Percentiles rank a stretch among this genome's conserved stretches.
These are phyloP conservation scores for Heterobasidion occidentale DNA, from an alignment of 1,284 basidiomycete genomes.

Conservation along the genomic window DNA sequence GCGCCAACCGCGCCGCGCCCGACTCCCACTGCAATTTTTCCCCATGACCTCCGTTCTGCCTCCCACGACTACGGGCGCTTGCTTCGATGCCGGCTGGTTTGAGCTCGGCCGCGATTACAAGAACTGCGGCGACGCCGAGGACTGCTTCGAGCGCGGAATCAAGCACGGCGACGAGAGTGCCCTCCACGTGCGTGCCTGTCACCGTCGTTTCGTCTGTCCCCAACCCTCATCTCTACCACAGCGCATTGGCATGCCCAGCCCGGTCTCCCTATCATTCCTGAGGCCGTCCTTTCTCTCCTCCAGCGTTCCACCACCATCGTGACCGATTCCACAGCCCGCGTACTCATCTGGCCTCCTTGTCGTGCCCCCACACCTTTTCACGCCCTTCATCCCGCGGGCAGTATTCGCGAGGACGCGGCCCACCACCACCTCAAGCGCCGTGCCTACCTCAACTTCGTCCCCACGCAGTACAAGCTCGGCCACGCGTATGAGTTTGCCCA, in stretches of 20 bases:
- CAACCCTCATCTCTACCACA: conserved; percentile 20
- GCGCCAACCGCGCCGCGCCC: conserved; percentile 62
- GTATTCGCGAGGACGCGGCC: conserved; percentile 35
- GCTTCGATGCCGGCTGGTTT: conserved; percentile 79
- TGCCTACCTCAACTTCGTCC: conserved; percentile 80
- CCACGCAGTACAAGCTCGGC: conserved; percentile 91
- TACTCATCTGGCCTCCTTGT: conserved; percentile 79
- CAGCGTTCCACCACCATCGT: conserved; percentile 71
- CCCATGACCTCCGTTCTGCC: conserved; percentile 67
- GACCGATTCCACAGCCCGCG: conserved; percentile 77
- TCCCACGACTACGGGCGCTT: conserved; percentile 85
- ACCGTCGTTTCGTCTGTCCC: not conserved
- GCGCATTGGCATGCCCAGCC: conserved; percentile 86
- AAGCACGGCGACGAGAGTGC: conserved; percentile 66
- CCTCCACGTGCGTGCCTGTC: conserved; percentile 56
- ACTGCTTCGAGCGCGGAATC: conserved; percentile 80
- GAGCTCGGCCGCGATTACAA: conserved; percentile 88
- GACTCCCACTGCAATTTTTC: conserved; percentile 61
- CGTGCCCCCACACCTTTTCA: conserved; percentile 45
- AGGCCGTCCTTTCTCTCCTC: conserved; percentile 64
- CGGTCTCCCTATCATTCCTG: no score
- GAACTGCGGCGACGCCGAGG: conserved; percentile 73
- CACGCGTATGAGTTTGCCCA: conserved; percentile 90
- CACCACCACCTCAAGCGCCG: conserved; percentile 67
- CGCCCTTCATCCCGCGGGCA: conserved; percentile 30